Conservation (phyloP, 331 rosid genomes). For the Rhamnella rubrinervis region DNA sequence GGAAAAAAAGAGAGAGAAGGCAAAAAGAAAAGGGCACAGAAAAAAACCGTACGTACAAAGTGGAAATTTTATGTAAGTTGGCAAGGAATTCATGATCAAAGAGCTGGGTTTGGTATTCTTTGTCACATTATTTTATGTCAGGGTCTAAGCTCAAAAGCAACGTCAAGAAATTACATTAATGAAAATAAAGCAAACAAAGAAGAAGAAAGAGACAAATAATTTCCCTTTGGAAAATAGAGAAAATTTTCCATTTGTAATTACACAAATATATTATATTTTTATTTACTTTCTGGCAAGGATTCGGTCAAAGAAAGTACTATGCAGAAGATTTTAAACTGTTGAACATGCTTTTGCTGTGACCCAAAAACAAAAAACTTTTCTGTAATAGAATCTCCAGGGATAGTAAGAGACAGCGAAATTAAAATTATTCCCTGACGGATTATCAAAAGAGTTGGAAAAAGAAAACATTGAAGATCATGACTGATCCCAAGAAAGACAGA, state of each 20-base stretch:
- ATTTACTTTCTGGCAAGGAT: slow-evolving; percentile 35
- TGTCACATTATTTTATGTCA: slow-evolving; percentile 45
- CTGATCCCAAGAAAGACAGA: background rate
- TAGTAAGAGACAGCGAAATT: slow-evolving; percentile 1
- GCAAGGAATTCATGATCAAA: slow-evolving; percentile 43
- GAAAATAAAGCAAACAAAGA: slow-evolving; percentile 19
- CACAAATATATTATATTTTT: background rate
- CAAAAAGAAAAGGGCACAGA: background rate
- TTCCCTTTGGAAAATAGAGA: slow-evolving; percentile 11
- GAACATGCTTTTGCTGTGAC: slow-evolving; percentile 62
- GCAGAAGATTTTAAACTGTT: slow-evolving; percentile 38
- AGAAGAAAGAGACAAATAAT: slow-evolving; percentile 9
- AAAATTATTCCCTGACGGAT: background rate
- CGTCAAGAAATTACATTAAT: background rate
- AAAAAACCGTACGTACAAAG: background rate
- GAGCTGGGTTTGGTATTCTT: slow-evolving; percentile 18
- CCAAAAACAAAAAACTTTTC: slow-evolving; percentile 31
- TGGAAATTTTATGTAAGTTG: slow-evolving; percentile 14
- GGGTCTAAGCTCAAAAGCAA: slow-evolving; percentile 26
- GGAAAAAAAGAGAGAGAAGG: background rate
- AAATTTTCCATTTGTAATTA: background rate
- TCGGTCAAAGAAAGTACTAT: slow-evolving; percentile 66
- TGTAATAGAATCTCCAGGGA: slow-evolving; percentile 26
- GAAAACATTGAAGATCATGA: background rate
- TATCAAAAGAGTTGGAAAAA: background rate